Evolutionary conservation across 345 rosid genomes (phyloP).

Genomic region (Combretum micranthum): DNA sequence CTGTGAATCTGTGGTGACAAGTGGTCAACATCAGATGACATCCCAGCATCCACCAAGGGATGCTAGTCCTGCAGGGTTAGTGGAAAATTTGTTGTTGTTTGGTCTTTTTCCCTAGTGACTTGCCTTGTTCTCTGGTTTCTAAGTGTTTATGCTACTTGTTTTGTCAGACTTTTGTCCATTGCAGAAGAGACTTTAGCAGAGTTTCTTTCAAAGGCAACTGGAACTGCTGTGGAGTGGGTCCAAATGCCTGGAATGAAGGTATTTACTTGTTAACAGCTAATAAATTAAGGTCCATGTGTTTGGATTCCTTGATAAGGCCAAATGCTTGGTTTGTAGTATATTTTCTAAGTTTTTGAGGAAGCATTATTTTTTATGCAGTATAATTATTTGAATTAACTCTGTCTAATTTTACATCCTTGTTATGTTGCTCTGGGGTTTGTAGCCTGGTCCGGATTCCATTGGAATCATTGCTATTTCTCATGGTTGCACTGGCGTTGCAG

Average conservation of each 20-base stretch:
- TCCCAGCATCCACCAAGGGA: constrained; percentile 98
- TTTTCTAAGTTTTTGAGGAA: too few species aligned
- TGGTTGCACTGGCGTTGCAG: constrained; percentile 99
- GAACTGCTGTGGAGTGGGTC: constrained; percentile 99
- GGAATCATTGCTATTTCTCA: constrained; percentile 99
- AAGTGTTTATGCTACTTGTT: constrained; percentile 11
- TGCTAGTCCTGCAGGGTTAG: constrained; percentile 99
- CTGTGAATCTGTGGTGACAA: constrained; percentile 97
- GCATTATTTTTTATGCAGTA: too few species aligned
- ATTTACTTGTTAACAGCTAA: constrained; percentile 4
- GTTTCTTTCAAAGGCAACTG: constrained; percentile 99
- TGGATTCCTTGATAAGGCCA: too few species aligned
- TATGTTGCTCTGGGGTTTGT: constrained; percentile 13
- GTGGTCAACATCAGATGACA: constrained; percentile 94
- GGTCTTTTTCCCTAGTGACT: constrained; percentile 25
- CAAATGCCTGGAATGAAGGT: constrained; percentile 99
- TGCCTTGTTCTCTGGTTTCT: constrained; percentile 10
- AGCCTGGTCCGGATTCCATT: constrained; percentile 99
- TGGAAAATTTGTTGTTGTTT: constrained; percentile 31
- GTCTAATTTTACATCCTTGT: too few species aligned
- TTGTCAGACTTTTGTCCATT: constrained; percentile 91
- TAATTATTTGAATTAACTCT: too few species aligned
- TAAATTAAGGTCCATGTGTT: too few species aligned
- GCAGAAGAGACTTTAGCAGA: constrained; percentile 99
- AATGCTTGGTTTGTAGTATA: too few species aligned